phyloP scores from a whole-genome alignment of 2,329 filamentous ascomycete species.

The Diplodia mutila region DNA sequence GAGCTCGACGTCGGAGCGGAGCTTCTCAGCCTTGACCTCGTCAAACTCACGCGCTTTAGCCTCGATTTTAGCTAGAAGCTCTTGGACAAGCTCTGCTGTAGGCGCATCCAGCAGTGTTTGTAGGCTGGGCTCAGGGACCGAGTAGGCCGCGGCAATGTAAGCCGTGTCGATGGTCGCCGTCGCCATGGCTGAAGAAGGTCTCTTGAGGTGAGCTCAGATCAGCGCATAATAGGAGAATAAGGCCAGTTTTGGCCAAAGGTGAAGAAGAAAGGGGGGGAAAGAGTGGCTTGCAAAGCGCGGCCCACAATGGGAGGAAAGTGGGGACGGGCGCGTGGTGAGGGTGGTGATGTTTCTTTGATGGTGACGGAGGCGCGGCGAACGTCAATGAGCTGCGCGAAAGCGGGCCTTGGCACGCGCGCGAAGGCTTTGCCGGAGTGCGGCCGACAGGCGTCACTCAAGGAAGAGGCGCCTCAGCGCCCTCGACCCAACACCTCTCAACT shows the following conservation, averaged over 20 bases:
- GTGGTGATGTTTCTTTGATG: conserved; percentile 22
- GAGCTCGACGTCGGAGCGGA: conserved; percentile 87
- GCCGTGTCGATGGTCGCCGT: conserved; percentile 67
- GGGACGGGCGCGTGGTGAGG: conserved; percentile 8
- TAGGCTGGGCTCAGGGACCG: conserved; percentile 67
- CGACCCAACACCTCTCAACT: not conserved
- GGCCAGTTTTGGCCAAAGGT: conserved; percentile 14
- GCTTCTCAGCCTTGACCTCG: conserved; percentile 80
- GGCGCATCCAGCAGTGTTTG: conserved; percentile 66
- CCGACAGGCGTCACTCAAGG: not conserved
- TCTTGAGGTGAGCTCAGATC: conserved; percentile 12
- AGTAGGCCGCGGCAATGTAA: conserved; percentile 73
- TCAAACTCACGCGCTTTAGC: conserved; percentile 82
- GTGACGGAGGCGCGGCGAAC: conserved; percentile 24
- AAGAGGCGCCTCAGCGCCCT: not conserved
- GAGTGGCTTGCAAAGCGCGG: conserved; percentile 26
- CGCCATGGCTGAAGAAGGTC: conserved; percentile 56
- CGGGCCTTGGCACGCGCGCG: conserved; percentile 3
- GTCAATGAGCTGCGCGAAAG: conserved; percentile 23
- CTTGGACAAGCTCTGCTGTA: conserved; percentile 76
- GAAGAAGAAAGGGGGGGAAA: conserved; percentile 28
- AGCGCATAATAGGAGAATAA: conserved; percentile 22
- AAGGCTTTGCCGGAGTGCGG: not conserved
- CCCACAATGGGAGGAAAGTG: conserved; percentile 10
- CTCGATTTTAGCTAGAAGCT: conserved; percentile 74